phyloP scores from a whole-genome alignment of 1,139 yeast genomes.

The Yamadazyma kanchanaburiensis region DNA sequence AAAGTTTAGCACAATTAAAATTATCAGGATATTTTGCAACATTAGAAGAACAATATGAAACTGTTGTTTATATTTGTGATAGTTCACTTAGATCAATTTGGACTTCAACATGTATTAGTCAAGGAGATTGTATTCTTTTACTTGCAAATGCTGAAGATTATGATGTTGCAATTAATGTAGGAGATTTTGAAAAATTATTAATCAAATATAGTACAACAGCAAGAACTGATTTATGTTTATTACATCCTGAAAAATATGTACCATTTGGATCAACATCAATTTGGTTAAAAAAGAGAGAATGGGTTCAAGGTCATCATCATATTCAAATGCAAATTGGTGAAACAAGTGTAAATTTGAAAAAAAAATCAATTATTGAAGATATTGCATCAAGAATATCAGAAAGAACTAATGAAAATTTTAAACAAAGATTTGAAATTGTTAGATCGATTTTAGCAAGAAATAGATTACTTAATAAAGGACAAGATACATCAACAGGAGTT shows the following conservation, averaged over 20 bases:
- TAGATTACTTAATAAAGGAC: constrained; percentile 4
- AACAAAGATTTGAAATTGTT: constrained; percentile 30
- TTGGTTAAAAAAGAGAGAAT: constrained; percentile 81
- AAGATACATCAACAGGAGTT: constrained; percentile 7
- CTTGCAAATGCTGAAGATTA: constrained; percentile 69
- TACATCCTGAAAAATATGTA: constrained; percentile 82
- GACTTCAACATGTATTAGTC: constrained; percentile 91
- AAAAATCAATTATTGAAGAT: constrained; percentile 26
- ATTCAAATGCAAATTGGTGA: constrained; percentile 52
- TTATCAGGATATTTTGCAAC: constrained; percentile 89
- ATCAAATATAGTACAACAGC: constrained; percentile 81
- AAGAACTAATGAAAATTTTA: constrained; percentile 33
- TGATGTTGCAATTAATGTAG: constrained; percentile 61
- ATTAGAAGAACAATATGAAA: constrained; percentile 83
- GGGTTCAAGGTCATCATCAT: constrained; percentile 95
- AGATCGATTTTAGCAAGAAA: constrained; percentile 23
- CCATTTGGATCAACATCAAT: constrained; percentile 78
- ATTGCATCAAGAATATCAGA: constrained; percentile 36
- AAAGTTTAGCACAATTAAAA: constrained; percentile 70
- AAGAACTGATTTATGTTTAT: constrained; percentile 77
- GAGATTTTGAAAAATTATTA: constrained; percentile 79
- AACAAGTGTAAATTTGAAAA: constrained; percentile 11
- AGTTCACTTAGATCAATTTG: constrained; percentile 80
- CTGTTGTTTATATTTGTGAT: constrained; percentile 86
- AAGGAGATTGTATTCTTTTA: constrained; percentile 83